phyloP scores from a whole-genome alignment of 2,329 filamentous ascomycete species.

The Orbilia blumenaviensis region DNA sequence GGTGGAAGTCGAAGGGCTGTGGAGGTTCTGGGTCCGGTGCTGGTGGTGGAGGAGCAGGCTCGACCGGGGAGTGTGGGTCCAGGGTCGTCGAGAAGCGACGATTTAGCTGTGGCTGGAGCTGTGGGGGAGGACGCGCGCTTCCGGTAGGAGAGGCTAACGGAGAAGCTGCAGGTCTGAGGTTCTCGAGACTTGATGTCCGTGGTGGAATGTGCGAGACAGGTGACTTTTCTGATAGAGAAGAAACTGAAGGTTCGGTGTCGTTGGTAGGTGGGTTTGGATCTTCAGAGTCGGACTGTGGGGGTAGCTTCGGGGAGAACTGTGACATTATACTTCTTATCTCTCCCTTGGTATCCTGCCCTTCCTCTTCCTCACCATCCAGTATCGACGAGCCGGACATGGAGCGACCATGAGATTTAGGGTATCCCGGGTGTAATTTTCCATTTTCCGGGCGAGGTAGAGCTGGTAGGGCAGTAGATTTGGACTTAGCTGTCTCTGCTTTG shows the following conservation, averaged over 20 bases:
- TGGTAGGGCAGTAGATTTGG: slow-evolving; percentile 26
- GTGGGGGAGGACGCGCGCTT: slow-evolving; percentile 3
- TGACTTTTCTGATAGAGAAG: slow-evolving; percentile 22
- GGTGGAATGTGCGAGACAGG: slow-evolving; percentile 54
- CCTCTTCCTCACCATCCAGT: slow-evolving; percentile 68
- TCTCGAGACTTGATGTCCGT: slow-evolving; percentile 46
- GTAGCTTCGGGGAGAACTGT: slow-evolving; percentile 70
- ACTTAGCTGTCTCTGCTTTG: slow-evolving; percentile 53
- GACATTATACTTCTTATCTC: slow-evolving; percentile 99
- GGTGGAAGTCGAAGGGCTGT: slow-evolving; percentile 94
- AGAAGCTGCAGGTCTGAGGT: slow-evolving; percentile 43
- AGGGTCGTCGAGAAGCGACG: slow-evolving; percentile 49
- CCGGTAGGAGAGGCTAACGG: not conserved
- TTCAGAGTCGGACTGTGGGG: slow-evolving; percentile 52
- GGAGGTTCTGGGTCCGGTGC: slow-evolving; percentile 63
- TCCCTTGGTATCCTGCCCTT: slow-evolving; percentile 75
- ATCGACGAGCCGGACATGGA: slow-evolving; percentile 55
- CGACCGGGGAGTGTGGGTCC: slow-evolving; percentile 37
- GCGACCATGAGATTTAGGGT: slow-evolving; percentile 53
- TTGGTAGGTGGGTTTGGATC: slow-evolving; percentile 5
- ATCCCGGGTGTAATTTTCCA: slow-evolving; percentile 54
- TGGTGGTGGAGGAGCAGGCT: slow-evolving; percentile 64
- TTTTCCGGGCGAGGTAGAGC: slow-evolving; percentile 43
- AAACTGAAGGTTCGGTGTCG: slow-evolving; percentile 38
- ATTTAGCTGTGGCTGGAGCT: slow-evolving; percentile 27